Evolutionary conservation across 2,329 filamentous ascomycete species (phyloP).

Genomic region (Rutstroemia sp.): DNA sequence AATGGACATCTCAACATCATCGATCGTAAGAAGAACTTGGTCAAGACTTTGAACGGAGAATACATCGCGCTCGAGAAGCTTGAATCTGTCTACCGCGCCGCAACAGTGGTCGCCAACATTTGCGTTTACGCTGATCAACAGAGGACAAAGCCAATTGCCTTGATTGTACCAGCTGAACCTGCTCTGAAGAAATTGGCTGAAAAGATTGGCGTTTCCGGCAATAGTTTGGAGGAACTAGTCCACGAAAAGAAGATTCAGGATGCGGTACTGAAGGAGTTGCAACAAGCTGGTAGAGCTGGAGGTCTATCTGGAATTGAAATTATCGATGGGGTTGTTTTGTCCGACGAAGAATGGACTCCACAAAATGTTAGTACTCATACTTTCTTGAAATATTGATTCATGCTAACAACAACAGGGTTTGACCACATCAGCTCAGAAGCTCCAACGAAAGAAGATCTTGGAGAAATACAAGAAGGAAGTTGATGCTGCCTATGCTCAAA

Average conservation of each 20-base stretch:
- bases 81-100: slow-evolving; percentile 81
- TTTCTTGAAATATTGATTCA: slow-evolving; percentile 29
- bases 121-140: slow-evolving; percentile 76
- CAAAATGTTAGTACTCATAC: slow-evolving; percentile 57
- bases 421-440: slow-evolving; percentile 64
- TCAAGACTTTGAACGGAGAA: slow-evolving; percentile 74
- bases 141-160: slow-evolving; percentile 71
- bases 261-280: slow-evolving; percentile 59
- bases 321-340: slow-evolving; percentile 67
- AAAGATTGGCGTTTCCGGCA: slow-evolving; percentile 55
- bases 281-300: slow-evolving; percentile 54
- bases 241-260: slow-evolving; percentile 56
- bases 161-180: slow-evolving; percentile 65
- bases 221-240: slow-evolving; percentile 57
- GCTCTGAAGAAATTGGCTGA: slow-evolving; percentile 52
- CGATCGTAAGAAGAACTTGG: slow-evolving; percentile 41
- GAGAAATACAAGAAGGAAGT: slow-evolving; percentile 55
- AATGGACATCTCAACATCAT: slow-evolving; percentile 85
- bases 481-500: slow-evolving; percentile 30
- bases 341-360: slow-evolving; percentile 84
- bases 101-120: slow-evolving; percentile 73
- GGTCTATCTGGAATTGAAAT: slow-evolving; percentile 67
- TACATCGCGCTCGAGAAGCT: slow-evolving; percentile 97
- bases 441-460: slow-evolving; percentile 62
- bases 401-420: slow-evolving; percentile 42